These are phyloP conservation scores for Gonapodya sp. DNA, from an alignment of 192 early-diverging fungal genomes.

Conservation along the genomic window DNA sequence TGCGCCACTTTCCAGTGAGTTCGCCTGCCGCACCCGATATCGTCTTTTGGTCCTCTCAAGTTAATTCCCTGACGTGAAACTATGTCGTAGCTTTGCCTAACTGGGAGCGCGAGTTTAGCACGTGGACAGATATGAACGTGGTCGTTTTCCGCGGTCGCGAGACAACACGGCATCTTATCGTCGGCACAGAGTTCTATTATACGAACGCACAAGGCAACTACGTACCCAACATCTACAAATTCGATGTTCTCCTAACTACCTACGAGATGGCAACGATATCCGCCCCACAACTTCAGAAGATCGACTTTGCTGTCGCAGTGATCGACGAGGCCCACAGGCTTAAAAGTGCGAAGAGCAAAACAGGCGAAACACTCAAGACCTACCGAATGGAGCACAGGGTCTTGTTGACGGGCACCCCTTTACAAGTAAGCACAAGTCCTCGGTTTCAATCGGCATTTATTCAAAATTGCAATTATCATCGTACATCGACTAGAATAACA, in stretches of 20 bases:
- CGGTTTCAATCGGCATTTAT: conserved; percentile 2
- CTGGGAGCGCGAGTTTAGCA: conserved; percentile 64
- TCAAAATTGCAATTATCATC: not conserved
- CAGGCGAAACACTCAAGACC: conserved; percentile 60
- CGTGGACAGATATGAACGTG: conserved; percentile 66
- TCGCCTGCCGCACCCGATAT: not conserved
- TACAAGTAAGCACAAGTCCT: conserved; percentile 61
- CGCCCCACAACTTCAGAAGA: conserved; percentile 56
- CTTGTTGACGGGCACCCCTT: conserved; percentile 72
- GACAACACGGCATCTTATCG: conserved; percentile 59
- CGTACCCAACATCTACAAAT: conserved; percentile 42
- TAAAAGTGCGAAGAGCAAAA: conserved; percentile 76
- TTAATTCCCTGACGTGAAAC: conserved; percentile 29
- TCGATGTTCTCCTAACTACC: conserved; percentile 50
- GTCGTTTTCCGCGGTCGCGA: conserved; percentile 64
- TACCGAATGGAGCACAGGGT: conserved; percentile 70
- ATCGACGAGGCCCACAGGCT: conserved; percentile 81
- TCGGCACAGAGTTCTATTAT: conserved; percentile 74
- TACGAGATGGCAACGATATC: conserved; percentile 50
- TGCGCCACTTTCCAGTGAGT: conserved; percentile 41
- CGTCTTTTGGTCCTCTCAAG: conserved; percentile 16
- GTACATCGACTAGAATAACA: conserved; percentile 25
- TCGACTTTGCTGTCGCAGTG: conserved; percentile 61
- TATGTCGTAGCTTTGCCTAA: conserved; percentile 46
- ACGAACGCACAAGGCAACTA: conserved; percentile 37